Base-by-base conservation (phyloP, 352 stramenopile genomes). In the Globisporangium lucens region DNA sequence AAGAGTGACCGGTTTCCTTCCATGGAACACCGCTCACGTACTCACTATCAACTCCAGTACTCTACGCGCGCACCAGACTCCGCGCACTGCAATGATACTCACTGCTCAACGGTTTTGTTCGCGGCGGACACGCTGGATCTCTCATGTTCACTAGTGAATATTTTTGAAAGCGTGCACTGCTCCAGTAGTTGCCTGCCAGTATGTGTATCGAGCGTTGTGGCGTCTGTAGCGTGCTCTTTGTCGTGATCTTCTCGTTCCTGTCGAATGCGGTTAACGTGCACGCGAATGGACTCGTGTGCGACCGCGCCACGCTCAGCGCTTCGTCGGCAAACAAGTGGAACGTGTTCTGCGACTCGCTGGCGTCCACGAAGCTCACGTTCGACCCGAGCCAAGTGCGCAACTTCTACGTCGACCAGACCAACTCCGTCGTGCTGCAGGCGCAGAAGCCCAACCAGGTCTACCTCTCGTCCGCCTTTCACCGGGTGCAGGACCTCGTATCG, bases 391-490 rank as follows among this genome's bases (percentile, higher is more conserved):
- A 67, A 38, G 76, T 84, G 17, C 55, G 63, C 4, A 69, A 72
- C 41, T 80, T 73, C 57, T 75, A 69, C 53, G 67, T 84, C 13
- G 68, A 75, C 52, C 69, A 36, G 38, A 68, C 20, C 51, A 17
- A 43, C 27, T 65, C 35, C 17, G 66, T 82, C n/a, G 43, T 58
- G 20, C 43, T 73, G 5, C 27, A 66, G 7, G 69, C 70, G 17
- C 9, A 29, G 29, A 38, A 15, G 27, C 47, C 63, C 7, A 70
- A 57, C 2, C 52, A 77, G 13, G 27, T 85, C 20, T 62, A 78
- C 12, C 66, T 86, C 20, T 84, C 81, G 3, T 78, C 77, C 2
- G 61, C 69, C 8, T 83, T 89, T 20, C 67, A 68, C 2, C 47
- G 68, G 29, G 49, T 89, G n/a, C 60, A 73, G 27, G 46, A 62